Conservation (phyloP, 73 alveolate species). For the Paramecium bursaria region DNA sequence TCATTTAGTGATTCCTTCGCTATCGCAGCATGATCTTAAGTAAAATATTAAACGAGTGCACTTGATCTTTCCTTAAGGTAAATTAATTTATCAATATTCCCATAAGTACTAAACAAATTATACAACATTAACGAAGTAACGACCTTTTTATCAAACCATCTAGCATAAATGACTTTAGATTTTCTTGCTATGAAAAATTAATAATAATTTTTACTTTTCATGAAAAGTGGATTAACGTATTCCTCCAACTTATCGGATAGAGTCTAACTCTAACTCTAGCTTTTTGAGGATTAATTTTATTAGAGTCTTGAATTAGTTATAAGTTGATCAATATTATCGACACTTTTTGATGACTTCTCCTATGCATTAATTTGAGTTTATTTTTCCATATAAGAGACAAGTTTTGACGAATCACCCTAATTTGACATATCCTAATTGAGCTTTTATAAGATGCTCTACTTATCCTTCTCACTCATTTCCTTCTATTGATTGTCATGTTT, state of each 20-base stretch:
- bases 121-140: conserved; percentile 63
- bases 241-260: conserved; percentile 31
- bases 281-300: conserved; percentile 9
- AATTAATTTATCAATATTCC: conserved; percentile 67
- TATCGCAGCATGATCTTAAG: conserved; percentile 54
- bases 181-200: conserved; percentile 33
- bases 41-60: conserved; percentile 33
- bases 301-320: conserved; percentile 9
- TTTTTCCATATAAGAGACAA: neutral
- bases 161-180: conserved; percentile 69
- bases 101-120: conserved; percentile 65
- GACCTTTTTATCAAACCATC: conserved; percentile 66
- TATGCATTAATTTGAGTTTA: conserved; percentile 9
- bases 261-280: conserved; percentile 32
- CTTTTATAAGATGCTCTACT: neutral
- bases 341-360: conserved; percentile 56
- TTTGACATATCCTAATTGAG: neutral
- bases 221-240: conserved; percentile 53
- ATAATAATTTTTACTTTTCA: neutral
- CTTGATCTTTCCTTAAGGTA: conserved; percentile 65
- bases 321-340: conserved; percentile 55
- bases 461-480: conserved; percentile 9
- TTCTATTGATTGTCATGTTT: neutral
- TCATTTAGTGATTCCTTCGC: conserved; percentile 69
- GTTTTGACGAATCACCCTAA: neutral